Conservation (phyloP, 1,139 yeast genomes). For the Pichia sp. region DNA sequence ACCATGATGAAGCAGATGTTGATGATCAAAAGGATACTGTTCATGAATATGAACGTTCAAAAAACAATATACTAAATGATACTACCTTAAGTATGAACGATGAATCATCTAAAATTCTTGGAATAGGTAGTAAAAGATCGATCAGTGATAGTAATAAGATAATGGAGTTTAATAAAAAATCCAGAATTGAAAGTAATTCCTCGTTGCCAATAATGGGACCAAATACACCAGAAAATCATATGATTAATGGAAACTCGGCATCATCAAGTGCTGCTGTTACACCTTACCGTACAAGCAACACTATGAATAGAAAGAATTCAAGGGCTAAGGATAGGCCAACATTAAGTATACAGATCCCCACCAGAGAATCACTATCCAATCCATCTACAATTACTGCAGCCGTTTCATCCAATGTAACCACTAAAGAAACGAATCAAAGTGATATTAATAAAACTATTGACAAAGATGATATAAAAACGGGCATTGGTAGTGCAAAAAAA, state of each 20-base stretch:
- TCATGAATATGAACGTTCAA: not conserved
- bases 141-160: slow-evolving; percentile 22
- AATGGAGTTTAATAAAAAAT: slow-evolving; percentile 9
- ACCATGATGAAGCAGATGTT: not conserved
- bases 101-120: not conserved
- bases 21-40: not conserved
- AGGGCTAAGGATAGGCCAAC: slow-evolving; percentile 22
- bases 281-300: slow-evolving; percentile 7
- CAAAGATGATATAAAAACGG: not conserved
- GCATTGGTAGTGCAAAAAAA: not conserved
- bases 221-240: slow-evolving; percentile 8
- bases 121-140: not conserved
- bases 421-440: not conserved
- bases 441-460: not conserved
- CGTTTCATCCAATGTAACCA: slow-evolving; percentile 11
- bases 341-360: slow-evolving; percentile 27
- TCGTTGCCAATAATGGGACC: slow-evolving; percentile 1
- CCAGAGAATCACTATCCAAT: slow-evolving; percentile 16
- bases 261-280: slow-evolving; percentile 9
- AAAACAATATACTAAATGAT: not conserved
- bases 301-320: slow-evolving; percentile 5
- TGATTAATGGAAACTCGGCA: not conserved
- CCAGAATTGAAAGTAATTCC: not conserved
- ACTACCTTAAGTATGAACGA: not conserved
- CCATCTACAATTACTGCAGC: slow-evolving; percentile 13